These are phyloP conservation scores for Lophium mytilinum DNA, from an alignment of 495 filamentous ascomycete species.

Conservation along the genomic window DNA sequence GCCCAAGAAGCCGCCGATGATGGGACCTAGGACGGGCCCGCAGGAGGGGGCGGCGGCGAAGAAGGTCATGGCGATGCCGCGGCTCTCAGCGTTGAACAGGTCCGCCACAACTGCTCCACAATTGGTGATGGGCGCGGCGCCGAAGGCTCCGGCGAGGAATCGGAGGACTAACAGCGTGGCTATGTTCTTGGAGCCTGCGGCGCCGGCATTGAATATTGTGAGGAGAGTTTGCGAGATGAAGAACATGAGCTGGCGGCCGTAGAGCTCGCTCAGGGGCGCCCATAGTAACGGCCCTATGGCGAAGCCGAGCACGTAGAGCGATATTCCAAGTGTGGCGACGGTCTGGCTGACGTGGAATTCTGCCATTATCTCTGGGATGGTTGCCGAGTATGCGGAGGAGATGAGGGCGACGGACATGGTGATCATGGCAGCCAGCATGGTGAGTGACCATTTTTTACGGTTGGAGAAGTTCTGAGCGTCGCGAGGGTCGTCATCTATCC, in stretches of 20 bases:
- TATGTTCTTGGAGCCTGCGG: conserved; percentile 40
- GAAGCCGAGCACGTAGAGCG: conserved; percentile 43
- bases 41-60: conserved; percentile 43
- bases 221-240: conserved; percentile 46
- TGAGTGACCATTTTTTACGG: not conserved
- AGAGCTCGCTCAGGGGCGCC: conserved; percentile 56
- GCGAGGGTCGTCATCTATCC: not conserved
- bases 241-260: conserved; percentile 50
- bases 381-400: not conserved
- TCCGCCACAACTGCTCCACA: conserved; percentile 49
- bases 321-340: conserved; percentile 30
- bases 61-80: conserved; percentile 45
- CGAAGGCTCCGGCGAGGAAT: conserved; percentile 46
- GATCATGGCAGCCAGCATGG: not conserved
- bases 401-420: not conserved
- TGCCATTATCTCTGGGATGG: conserved; percentile 16
- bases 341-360: conserved; percentile 21
- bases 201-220: conserved; percentile 45
- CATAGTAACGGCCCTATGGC: conserved; percentile 51
- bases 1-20: conserved; percentile 46
- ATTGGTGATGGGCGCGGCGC: conserved; percentile 44
- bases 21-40: conserved; percentile 48
- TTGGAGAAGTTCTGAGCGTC: not conserved
- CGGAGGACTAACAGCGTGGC: conserved; percentile 48
- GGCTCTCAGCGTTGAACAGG: conserved; percentile 34